phyloP scores from a whole-genome alignment of 2,329 filamentous ascomycete species.

The Stenocarpella maydis region DNA sequence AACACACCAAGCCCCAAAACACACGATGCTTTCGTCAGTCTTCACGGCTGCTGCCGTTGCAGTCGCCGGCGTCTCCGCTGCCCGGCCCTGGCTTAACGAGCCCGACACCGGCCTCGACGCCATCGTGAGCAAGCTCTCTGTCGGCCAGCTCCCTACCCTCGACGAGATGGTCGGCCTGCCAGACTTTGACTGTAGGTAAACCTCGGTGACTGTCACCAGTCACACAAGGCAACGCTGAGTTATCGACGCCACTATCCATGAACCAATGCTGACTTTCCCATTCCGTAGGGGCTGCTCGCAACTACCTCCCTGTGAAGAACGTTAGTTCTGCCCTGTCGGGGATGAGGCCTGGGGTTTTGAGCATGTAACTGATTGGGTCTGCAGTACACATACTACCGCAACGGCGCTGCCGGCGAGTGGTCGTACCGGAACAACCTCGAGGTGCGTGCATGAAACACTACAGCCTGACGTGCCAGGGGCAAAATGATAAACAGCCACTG shows the following conservation, averaged over 20 bases:
- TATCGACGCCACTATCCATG: not conserved
- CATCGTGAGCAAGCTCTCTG: constrained; percentile 46
- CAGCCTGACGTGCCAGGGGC: not conserved
- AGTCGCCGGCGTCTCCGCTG: constrained; percentile 12
- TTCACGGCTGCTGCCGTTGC: constrained; percentile 11
- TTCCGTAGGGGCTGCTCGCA: constrained; percentile 50
- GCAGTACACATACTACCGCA: constrained; percentile 64
- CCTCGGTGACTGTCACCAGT: not conserved
- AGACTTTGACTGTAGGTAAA: constrained; percentile 57
- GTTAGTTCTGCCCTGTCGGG: not conserved
- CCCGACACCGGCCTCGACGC: constrained; percentile 56
- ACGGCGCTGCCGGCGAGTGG: constrained; percentile 64
- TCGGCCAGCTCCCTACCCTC: constrained; percentile 52
- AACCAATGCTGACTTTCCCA: not conserved
- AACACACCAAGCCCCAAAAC: not conserved
- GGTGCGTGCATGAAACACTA: constrained; percentile 25
- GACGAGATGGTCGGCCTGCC: constrained; percentile 56
- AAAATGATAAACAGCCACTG: not conserved
- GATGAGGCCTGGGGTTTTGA: not conserved
- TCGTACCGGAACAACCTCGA: constrained; percentile 66
- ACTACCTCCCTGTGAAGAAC: constrained; percentile 54
- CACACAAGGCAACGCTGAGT: not conserved
- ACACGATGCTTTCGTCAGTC: constrained; percentile 17
- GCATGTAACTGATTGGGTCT: constrained; percentile 11
- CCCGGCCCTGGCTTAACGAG: constrained; percentile 38